phyloP scores from a whole-genome alignment of 2,329 filamentous ascomycete genomes.

The Neofusicoccum parvum region DNA sequence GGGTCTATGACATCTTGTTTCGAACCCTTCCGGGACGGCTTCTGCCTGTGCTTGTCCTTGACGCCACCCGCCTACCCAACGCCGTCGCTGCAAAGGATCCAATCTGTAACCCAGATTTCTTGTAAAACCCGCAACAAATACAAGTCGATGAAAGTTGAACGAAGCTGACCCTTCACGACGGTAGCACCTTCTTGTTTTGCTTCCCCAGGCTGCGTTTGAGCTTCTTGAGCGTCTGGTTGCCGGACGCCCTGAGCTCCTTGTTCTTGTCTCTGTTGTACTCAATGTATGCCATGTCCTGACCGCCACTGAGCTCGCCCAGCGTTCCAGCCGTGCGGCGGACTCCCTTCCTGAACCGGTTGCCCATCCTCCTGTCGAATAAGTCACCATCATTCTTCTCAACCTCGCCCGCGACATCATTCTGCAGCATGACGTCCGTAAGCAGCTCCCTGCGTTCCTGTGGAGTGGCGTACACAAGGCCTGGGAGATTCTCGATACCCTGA shows the following conservation, averaged over 20 bases:
- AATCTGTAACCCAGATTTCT: background rate
- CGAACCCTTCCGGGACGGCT: too few relatives aligned
- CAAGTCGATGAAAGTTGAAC: background rate
- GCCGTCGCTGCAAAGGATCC: background rate
- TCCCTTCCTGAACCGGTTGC: constrained; percentile 50
- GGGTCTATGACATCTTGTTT: background rate
- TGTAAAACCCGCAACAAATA: background rate
- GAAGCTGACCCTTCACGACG: background rate
- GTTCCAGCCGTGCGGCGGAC: constrained; percentile 81
- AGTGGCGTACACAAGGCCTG: constrained; percentile 77
- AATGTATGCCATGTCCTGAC: constrained; percentile 90
- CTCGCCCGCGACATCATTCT: constrained; percentile 69
- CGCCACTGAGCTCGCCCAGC: constrained; percentile 82
- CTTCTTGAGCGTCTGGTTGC: constrained; percentile 21
- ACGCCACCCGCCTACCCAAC: background rate
- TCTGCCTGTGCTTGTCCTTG: background rate
- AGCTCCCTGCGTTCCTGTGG: constrained; percentile 81
- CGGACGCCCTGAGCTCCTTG: constrained; percentile 16
- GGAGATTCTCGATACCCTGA: constrained; percentile 83
- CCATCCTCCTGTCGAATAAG: constrained; percentile 61
- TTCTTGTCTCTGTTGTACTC: constrained; percentile 34
- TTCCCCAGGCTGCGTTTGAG: constrained; percentile 15
- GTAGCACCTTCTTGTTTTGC: constrained; percentile 12
- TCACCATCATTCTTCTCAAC: constrained; percentile 72
- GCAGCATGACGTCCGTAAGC: constrained; percentile 83